Conservation (phyloP, 2,329 filamentous ascomycete genomes). For the Beauveria medogensis region DNA sequence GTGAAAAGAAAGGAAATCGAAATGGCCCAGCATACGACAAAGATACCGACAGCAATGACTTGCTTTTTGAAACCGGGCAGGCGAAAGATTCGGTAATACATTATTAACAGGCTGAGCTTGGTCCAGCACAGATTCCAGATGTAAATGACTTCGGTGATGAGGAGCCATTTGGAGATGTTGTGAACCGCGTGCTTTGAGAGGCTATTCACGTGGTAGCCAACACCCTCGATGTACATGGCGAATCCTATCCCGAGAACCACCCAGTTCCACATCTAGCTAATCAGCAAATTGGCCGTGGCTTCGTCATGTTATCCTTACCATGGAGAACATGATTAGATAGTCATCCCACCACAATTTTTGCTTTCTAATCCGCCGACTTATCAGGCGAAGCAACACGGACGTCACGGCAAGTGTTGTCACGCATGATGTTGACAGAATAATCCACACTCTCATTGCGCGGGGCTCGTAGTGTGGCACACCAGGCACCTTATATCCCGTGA, state of each 20-base stretch:
- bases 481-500: conserved; percentile 4
- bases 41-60: conserved; percentile 30
- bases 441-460: conserved; percentile 5
- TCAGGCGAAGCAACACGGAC: conserved; percentile 31
- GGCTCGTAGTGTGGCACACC: conserved; percentile 9
- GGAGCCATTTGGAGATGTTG: conserved; percentile 37
- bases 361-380: conserved; percentile 33
- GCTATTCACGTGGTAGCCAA: conserved; percentile 38
- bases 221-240: conserved; percentile 36
- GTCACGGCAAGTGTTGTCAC: conserved; percentile 33
- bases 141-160: conserved; percentile 40
- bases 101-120: conserved; percentile 41
- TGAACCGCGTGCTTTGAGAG: conserved; percentile 29
- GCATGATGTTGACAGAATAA: conserved; percentile 6
- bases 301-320: conserved; percentile 24
- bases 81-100: conserved; percentile 46
- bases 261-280: conserved; percentile 30
- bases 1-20: conserved; percentile 40
- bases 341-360: conserved; percentile 44
- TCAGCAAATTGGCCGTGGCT: background rate
- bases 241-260: conserved; percentile 39
- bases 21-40: conserved; percentile 40
- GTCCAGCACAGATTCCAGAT: conserved; percentile 40
- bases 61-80: conserved; percentile 34
- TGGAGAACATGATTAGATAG: conserved; percentile 39